These are phyloP conservation scores for Solanum tarapatanum DNA, from an alignment of 257 asterid genomes.

Conservation along the genomic window DNA sequence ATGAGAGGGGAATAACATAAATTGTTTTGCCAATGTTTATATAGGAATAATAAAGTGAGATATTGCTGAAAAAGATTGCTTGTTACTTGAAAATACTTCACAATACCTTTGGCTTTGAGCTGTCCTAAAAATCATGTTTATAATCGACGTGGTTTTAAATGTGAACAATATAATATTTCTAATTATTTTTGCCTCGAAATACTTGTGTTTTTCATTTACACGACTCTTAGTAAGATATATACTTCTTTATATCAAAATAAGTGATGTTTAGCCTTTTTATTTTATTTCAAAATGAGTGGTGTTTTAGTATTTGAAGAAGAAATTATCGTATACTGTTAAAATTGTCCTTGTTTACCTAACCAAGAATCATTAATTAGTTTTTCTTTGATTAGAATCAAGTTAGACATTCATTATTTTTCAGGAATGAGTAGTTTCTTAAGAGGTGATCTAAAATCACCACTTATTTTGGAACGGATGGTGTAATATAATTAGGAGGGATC, in stretches of 20 bases:
- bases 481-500: neutral
- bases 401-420: neutral
- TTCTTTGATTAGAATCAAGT: neutral
- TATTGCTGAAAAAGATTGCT: conserved; percentile 1
- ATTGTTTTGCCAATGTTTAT: conserved; percentile 5
- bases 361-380: neutral
- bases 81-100: neutral
- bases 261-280: neutral
- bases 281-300: neutral
- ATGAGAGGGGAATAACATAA: neutral
- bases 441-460: neutral
- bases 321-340: neutral
- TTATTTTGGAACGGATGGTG: neutral
- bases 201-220: neutral
- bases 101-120: conserved; percentile 9
- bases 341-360: neutral
- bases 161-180: neutral
- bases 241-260: neutral
- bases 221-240: neutral
- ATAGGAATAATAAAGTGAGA: conserved; percentile 20
- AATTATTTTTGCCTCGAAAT: neutral
- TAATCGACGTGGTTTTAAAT: neutral
- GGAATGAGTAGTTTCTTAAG: neutral
- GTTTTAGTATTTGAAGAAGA: neutral
- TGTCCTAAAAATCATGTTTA: conserved; percentile 1